Evolutionary conservation across 305 asterid species (phyloP).

Genomic region (Ilex paraguariensis): DNA sequence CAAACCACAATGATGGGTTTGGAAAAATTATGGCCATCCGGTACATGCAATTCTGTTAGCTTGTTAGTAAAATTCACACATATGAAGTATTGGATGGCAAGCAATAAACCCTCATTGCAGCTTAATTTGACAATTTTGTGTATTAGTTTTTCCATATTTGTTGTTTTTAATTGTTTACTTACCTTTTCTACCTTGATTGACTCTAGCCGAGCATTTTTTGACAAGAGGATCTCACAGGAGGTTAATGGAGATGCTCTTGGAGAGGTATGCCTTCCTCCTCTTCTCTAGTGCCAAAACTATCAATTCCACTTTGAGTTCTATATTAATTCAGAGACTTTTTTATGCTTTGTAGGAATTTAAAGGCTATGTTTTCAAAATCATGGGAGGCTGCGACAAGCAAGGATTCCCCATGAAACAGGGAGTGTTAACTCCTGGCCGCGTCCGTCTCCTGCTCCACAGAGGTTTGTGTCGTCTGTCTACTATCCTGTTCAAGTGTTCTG

Average conservation of each 20-base stretch:
- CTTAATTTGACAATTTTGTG: too few relatives aligned
- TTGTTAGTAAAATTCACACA: too few relatives aligned
- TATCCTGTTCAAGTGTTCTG: too few relatives aligned
- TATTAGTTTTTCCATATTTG: too few relatives aligned
- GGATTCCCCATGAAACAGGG: neutral
- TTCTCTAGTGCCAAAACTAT: neutral
- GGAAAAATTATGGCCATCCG: too few relatives aligned
- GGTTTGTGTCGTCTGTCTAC: conserved; percentile 16
- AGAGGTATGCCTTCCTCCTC: neutral
- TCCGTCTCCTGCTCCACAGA: conserved; percentile 37
- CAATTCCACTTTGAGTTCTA: neutral
- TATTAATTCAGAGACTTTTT: too few relatives aligned
- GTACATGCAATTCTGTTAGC: too few relatives aligned
- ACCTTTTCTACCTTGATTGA: neutral
- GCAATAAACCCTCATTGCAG: too few relatives aligned
- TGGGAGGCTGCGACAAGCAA: conserved; percentile 1
- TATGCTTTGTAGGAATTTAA: neutral
- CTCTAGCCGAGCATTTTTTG: neutral
- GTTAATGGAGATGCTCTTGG: neutral
- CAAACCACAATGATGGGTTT: too few relatives aligned
- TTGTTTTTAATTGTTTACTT: too few relatives aligned
- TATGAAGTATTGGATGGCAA: too few relatives aligned
- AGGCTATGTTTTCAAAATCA: neutral
- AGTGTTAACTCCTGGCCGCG: neutral
- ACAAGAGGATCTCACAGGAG: neutral